Evolutionary conservation across 257 asterid species (phyloP).

Genomic region (Anisodus acutangulus): DNA sequence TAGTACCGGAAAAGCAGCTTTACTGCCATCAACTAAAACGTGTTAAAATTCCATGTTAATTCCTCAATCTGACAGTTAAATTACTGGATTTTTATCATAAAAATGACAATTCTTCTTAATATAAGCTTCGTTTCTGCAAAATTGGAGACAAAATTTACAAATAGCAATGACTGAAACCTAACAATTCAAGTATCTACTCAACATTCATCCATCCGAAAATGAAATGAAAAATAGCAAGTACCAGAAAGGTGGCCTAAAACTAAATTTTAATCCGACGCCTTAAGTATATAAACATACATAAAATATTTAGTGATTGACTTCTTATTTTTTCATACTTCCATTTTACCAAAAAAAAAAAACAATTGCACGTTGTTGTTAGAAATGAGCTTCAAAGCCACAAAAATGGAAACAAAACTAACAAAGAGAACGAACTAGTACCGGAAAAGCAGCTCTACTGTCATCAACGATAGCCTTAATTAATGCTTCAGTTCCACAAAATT

Average conservation of each 20-base stretch:
- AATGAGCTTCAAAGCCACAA: too few species aligned
- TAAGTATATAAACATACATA: too few species aligned
- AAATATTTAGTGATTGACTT: not conserved
- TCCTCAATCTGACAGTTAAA: not conserved
- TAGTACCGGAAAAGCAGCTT: not conserved
- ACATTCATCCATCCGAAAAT: not conserved
- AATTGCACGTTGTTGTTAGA: too few species aligned
- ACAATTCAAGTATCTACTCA: not conserved
- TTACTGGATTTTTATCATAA: not conserved
- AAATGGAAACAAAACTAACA: too few species aligned
- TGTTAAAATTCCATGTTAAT: not conserved
- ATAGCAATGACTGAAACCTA: not conserved
- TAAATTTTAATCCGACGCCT: too few species aligned
- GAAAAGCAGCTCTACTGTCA: too few species aligned
- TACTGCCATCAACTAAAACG: not conserved
- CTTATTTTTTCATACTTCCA: not conserved
- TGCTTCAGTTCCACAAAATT: not conserved
- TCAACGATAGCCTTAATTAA: not conserved
- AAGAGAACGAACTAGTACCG: too few species aligned
- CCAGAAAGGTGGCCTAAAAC: too few species aligned
- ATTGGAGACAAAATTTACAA: not conserved
- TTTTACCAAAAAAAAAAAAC: too few species aligned
- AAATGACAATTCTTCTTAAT: not conserved
- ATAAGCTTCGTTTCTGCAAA: not conserved
- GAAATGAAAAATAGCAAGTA: not conserved